Evolutionary conservation across 1,284 basidiomycete species (phyloP).

Genomic region (Ceratobasidium sp.): DNA sequence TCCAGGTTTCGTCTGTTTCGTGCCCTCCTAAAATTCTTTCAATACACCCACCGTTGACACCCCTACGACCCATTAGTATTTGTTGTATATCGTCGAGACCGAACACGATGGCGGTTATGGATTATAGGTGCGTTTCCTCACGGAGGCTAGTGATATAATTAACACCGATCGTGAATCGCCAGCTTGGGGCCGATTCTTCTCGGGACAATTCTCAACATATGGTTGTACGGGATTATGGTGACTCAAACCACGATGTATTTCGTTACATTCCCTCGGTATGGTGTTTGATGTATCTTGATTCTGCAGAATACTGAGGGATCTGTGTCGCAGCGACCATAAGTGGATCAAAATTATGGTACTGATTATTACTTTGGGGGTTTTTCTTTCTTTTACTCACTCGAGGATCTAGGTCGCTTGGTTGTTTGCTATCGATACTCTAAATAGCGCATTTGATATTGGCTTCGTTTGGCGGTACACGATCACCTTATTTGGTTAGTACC

Average conservation of each 20-base stretch:
- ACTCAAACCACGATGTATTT: background rate
- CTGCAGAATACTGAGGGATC: background rate
- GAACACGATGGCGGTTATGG: background rate
- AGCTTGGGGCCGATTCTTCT: background rate
- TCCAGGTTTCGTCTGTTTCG: no score
- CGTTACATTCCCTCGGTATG: background rate
- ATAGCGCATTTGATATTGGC: constrained; percentile 26
- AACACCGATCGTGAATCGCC: background rate
- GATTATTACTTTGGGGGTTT: background rate
- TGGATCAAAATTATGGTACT: constrained; percentile 30
- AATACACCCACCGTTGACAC: no score
- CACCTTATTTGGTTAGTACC: constrained; percentile 24
- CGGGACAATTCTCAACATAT: background rate
- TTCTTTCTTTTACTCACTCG: background rate
- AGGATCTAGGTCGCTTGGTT: constrained; percentile 12
- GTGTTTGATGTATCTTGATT: background rate
- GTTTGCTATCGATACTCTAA: constrained; percentile 25
- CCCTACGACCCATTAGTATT: no score
- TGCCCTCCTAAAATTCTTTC: no score
- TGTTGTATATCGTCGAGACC: no score
- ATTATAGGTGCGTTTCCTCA: background rate
- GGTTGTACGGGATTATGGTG: background rate
- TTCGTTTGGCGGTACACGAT: constrained; percentile 33
- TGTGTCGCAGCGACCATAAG: constrained; percentile 24
- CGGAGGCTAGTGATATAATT: background rate